Percentiles rank a stretch among this genome's conserved stretches.
Evolutionary conservation across 75 land plant species (phyloP).

Genomic region (Sequoiadendron giganteum): DNA sequence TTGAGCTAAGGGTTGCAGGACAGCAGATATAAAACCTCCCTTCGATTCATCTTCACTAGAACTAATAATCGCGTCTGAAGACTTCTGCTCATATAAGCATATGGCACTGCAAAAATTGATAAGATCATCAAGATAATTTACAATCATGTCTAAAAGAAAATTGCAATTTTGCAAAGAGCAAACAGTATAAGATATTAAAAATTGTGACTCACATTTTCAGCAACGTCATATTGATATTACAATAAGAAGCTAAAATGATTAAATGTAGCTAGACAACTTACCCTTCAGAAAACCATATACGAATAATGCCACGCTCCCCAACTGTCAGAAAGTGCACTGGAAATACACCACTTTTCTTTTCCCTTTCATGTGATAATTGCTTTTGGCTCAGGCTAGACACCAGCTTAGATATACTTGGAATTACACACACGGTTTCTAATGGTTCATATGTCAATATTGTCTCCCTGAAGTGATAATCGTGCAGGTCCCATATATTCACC

Average conservation of each 20-base stretch:
- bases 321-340: constrained; percentile 68
- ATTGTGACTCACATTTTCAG: not conserved
- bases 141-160: not conserved
- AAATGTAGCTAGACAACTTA: constrained; percentile 24
- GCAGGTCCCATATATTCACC: constrained; percentile 88
- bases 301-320: constrained; percentile 86
- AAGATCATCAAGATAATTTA: not conserved
- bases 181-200: not conserved
- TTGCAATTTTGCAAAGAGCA: not conserved
- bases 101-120: constrained; percentile 47
- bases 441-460: constrained; percentile 88
- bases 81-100: constrained; percentile 81
- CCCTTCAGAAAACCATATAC: constrained; percentile 84
- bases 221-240: not conserved
- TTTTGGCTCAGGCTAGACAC: constrained; percentile 20
- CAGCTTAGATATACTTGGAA: constrained; percentile 42
- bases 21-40: constrained; percentile 79
- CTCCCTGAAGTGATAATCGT: constrained; percentile 43
- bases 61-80: constrained; percentile 56
- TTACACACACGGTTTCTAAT: constrained; percentile 69
- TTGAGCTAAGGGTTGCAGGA: constrained; percentile 57
- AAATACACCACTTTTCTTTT: constrained; percentile 36
- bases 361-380: constrained; percentile 4
- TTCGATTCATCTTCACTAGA: constrained; percentile 55
- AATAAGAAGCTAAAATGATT: not conserved